Percentiles rank a stretch among this genome's conserved stretches.
Evolutionary conservation across 257 asterid genomes (phyloP).

Genomic region (Schizonepeta tenuifolia): DNA sequence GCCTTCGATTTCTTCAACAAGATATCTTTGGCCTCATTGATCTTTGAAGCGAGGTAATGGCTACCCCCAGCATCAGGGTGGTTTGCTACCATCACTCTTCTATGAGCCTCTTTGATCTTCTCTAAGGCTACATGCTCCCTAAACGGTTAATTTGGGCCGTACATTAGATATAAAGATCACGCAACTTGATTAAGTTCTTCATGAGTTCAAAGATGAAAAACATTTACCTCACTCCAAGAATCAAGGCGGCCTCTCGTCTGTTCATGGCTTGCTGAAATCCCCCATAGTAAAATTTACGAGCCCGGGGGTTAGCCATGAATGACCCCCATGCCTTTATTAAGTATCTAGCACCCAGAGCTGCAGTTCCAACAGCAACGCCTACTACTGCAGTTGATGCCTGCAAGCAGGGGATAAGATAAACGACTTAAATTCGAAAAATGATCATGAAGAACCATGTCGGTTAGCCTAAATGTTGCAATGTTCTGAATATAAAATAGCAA

Average conservation of each 20-base stretch:
- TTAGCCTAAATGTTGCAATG: not conserved
- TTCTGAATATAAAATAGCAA: not conserved
- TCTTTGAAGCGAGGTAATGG: slow-evolving; percentile 82
- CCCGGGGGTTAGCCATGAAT: slow-evolving; percentile 51
- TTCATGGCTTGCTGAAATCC: slow-evolving; percentile 75
- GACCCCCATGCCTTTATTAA: slow-evolving; percentile 61
- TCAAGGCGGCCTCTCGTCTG: slow-evolving; percentile 74
- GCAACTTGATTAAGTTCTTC: not conserved
- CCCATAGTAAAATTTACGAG: slow-evolving; percentile 66
- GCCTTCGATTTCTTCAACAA: slow-evolving; percentile 49
- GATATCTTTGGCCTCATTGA: slow-evolving; percentile 82
- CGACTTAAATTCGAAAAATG: not conserved
- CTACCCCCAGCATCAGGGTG: slow-evolving; percentile 97
- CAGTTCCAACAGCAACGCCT: slow-evolving; percentile 59
- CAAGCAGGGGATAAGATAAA: not conserved
- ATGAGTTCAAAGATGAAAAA: not conserved
- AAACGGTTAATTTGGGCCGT: not conserved
- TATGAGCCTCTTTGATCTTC: slow-evolving; percentile 77
- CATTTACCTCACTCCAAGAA: slow-evolving; percentile 75
- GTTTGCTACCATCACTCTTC: slow-evolving; percentile 87
- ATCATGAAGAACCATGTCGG: not conserved
- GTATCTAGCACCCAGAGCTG: slow-evolving; percentile 66
- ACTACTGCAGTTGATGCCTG: slow-evolving; percentile 54
- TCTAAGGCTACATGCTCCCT: slow-evolving; percentile 49
- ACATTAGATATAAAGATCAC: not conserved